Evolutionary conservation across 441 rosid species (phyloP).

Genomic region (Kokia cookei): DNA sequence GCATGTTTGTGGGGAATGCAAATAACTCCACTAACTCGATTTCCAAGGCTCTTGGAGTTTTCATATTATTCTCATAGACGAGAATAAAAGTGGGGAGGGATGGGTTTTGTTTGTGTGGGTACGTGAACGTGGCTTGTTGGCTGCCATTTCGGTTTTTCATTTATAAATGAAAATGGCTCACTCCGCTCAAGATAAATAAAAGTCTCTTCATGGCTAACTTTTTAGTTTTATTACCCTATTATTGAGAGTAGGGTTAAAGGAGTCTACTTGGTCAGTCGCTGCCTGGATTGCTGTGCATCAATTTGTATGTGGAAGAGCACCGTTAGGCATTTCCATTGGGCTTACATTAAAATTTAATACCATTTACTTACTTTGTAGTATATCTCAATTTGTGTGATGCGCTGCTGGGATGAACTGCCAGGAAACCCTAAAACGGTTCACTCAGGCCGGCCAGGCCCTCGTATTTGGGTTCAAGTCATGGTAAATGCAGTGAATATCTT

Average conservation of each 20-base stretch:
- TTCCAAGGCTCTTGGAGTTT: conserved; percentile 51
- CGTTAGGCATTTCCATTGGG: not conserved
- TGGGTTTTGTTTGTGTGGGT: conserved; percentile 28
- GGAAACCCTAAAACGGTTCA: not conserved
- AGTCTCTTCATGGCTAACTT: conserved; percentile 32
- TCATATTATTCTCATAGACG: conserved; percentile 18
- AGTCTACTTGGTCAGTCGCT: conserved; percentile 13
- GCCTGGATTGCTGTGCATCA: conserved; percentile 25
- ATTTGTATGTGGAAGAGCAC: conserved; percentile 13
- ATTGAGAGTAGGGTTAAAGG: conserved; percentile 19
- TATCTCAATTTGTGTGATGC: not conserved
- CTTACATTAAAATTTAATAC: not conserved
- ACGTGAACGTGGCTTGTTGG: conserved; percentile 21
- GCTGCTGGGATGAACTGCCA: not conserved
- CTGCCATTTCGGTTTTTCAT: not conserved
- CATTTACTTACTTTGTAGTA: not conserved
- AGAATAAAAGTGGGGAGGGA: conserved; percentile 19
- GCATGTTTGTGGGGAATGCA: conserved; percentile 70
- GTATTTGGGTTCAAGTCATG: not conserved
- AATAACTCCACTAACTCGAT: conserved; percentile 65
- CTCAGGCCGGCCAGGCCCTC: too few relatives aligned
- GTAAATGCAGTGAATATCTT: not conserved
- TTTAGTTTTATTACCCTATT: conserved; percentile 42
- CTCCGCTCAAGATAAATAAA: conserved; percentile 33
- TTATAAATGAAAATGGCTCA: not conserved